A percentile compares a stretch with the other conserved stretches of the same genome.
These are phyloP conservation scores for Trypanosoma scelopori DNA, from an alignment of 208 protist species.

Conservation along the genomic window DNA sequence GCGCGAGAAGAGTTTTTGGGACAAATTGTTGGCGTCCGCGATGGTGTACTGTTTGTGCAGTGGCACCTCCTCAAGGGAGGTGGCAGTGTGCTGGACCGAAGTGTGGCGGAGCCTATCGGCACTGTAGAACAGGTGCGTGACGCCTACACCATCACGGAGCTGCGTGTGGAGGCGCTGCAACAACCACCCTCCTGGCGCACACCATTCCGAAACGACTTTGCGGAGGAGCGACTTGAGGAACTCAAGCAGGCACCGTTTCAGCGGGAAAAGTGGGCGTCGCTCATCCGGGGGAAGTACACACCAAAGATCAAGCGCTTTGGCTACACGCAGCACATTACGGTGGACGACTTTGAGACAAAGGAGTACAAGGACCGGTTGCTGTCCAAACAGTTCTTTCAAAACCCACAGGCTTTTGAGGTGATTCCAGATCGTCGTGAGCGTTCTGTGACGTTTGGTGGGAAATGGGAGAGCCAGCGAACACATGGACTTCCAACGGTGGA, in stretches of 20 bases:
- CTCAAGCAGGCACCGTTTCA: conserved; percentile 69
- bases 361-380: conserved; percentile 88
- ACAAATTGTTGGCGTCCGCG: conserved; percentile 80
- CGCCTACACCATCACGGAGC: conserved; percentile 37
- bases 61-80: conserved; percentile 67
- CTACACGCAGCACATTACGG: conserved; percentile 85
- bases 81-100: conserved; percentile 57
- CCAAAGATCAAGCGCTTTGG: conserved; percentile 84
- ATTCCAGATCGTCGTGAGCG: conserved; percentile 71
- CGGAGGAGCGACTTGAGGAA: conserved; percentile 76
- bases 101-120: conserved; percentile 70
- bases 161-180: conserved; percentile 37
- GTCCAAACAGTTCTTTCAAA: conserved; percentile 81
- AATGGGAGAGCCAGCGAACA: conserved; percentile 78
- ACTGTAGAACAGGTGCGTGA: conserved; percentile 39
- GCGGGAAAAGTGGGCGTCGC: conserved; percentile 76
- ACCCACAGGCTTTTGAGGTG: conserved; percentile 84
- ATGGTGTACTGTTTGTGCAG: conserved; percentile 77
- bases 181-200: conserved; percentile 88
- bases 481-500: conserved; percentile 84
- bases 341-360: conserved; percentile 91
- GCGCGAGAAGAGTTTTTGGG: conserved; percentile 68
- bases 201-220: conserved; percentile 90
- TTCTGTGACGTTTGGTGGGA: conserved; percentile 71
- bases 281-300: conserved; percentile 81